Evolutionary conservation across 106 monocot species (phyloP), one percentile per base, ranked within the genome.

Genomic region (Xerophyta viscosa): DNA sequence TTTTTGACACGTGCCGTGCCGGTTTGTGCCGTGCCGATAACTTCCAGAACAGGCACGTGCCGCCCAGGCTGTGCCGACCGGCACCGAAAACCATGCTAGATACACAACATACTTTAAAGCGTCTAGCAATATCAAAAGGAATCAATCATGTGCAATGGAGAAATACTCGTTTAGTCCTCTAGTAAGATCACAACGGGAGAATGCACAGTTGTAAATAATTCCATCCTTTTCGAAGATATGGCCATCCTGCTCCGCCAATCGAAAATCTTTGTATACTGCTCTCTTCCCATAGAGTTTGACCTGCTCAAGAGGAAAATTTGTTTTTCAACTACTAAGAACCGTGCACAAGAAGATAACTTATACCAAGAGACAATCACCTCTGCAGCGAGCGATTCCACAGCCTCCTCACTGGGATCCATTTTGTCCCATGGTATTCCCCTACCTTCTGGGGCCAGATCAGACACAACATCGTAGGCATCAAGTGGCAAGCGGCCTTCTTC

Each of bases 281-380:
- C 71, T 78, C 39, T 82, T 88, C 2, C 87, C 87, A 63, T 71
- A 78, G 4, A 88, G 53, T 46, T 88, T 88, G 21, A 82, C 41
- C 82, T 82, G 66, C 15, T 24, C n/a, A 49, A 55, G 15, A n/a
- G n/a, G n/a, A n/a, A n/a, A n/a, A n/a, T n/a, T n/a, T n/a, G n/a
- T n/a, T n/a, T n/a, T n/a, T n/a, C n/a, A n/a, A n/a, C n/a, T n/a
- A n/a, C n/a, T n/a, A n/a, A n/a, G n/a, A n/a, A n/a, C n/a, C n/a
- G n/a, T n/a, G n/a, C n/a, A n/a, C n/a, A n/a, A n/a, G n/a, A n/a
- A n/a, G n/a, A n/a, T n/a, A n/a, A n/a, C n/a, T n/a, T n/a, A n/a
- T n/a, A n/a, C n/a, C 4, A 5, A 25, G 22, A 54, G 20, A 31
- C 31, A 31, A 30, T 7, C 21, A 87, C 87, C 69, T 79, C 78